Conservation (phyloP, 2,329 filamentous ascomycete species). For the Aspergillus costaricaensis region DNA sequence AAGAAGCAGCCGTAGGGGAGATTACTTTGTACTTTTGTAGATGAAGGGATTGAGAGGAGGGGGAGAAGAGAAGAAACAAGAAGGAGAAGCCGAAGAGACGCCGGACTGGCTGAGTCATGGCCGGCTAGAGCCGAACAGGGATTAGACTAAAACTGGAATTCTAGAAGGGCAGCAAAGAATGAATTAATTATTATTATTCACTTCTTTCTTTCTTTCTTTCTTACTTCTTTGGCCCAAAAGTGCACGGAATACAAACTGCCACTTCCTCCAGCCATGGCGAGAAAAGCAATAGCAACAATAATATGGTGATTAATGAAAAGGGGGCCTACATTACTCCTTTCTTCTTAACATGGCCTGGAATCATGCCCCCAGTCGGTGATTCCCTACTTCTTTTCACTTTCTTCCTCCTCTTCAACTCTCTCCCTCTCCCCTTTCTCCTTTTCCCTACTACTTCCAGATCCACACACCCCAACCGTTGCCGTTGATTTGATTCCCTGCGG, state of each 20-base stretch:
- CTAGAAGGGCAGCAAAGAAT: neutral
- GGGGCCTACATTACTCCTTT: constrained; percentile 5
- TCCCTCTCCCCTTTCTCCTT: constrained; percentile 9
- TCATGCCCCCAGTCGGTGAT: too few species aligned
- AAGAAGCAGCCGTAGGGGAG: neutral
- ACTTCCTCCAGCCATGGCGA: constrained; percentile 6
- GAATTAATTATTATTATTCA: neutral
- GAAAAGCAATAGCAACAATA: constrained; percentile 14
- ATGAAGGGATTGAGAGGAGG: neutral
- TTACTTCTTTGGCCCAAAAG: neutral
- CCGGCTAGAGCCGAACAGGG: neutral
- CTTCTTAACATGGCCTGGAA: neutral
- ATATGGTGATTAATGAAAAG: constrained; percentile 8
- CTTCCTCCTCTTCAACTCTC: neutral
- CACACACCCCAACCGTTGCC: constrained; percentile 1
- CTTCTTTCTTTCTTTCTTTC: neutral
- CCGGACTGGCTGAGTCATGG: neutral
- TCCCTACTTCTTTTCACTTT: too few species aligned
- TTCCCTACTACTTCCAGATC: neutral
- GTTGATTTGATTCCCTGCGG: neutral
- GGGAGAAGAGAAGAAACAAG: neutral
- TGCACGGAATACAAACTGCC: constrained; percentile 17
- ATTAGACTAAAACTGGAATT: neutral
- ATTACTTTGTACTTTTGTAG: neutral
- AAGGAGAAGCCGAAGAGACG: neutral